These are phyloP conservation scores for Solanum tacnaense DNA, from an alignment of 257 asterid genomes.

Conservation along the genomic window DNA sequence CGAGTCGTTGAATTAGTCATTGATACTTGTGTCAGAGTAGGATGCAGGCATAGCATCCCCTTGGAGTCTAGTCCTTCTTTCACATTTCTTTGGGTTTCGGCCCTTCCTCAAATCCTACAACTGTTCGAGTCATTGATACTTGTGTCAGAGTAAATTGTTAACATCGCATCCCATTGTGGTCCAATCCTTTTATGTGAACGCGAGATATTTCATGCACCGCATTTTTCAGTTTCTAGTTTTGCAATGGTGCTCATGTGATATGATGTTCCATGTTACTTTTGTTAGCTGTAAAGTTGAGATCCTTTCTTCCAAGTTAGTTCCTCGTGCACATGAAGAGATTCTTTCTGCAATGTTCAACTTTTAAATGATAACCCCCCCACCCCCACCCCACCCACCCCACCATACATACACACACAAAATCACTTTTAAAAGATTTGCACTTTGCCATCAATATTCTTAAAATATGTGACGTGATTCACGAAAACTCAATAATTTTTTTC, in stretches of 20 bases:
- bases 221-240: not conserved
- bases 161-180: not conserved
- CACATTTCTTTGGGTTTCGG: no score
- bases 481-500: no score
- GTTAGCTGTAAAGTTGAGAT: conserved; percentile 17
- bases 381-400: not conserved
- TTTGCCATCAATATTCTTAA: not conserved
- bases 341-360: not conserved
- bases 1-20: not conserved
- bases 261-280: not conserved
- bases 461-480: no score
- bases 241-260: not conserved
- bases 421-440: not conserved
- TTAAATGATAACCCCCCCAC: not conserved
- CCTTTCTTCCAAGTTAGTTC: conserved; percentile 1
- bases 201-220: not conserved
- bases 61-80: not conserved
- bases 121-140: not conserved
- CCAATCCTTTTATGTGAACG: not conserved
- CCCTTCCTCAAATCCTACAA: no score
- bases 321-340: conserved; percentile 3
- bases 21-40: not conserved
- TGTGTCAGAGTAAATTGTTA: not conserved
- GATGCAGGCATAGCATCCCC: not conserved
- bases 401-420: not conserved